Base-by-base conservation (phyloP, 192 early-diverging fungal genomes). In the Podila clonocystis region DNA sequence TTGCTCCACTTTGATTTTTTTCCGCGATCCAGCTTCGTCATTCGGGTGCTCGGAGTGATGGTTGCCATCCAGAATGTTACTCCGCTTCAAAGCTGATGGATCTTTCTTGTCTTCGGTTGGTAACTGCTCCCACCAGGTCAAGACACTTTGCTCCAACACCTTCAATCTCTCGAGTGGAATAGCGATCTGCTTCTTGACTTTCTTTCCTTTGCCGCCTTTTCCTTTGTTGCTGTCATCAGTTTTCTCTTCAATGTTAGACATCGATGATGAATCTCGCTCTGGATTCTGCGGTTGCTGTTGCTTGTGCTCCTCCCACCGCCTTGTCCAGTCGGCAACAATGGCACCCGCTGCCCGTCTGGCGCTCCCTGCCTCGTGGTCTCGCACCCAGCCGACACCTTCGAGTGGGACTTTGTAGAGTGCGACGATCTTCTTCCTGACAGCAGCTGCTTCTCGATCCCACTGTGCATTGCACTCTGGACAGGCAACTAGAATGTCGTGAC, bases 381-480 rank as follows among this genome's bases (percentile, higher is more conserved):
- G 72, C 31, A 80, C 62, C 77, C 77, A 80, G 31, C 77, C 77
- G 50, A 80, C 55, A 9, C 77, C 77, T 38, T 80, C 77, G 22
- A 80, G 62, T 1, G 77, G 77, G 20, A 80, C 62, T 5, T 61
- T 69, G 49, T 61, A 80, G 4, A 73, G 9, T 1, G 29, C 48
- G 0, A 73, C 77, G 70, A 80, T 80, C 22, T 17, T 65, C 28
- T 80, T 80, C 28, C 77, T 41, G 52, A 80, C 77, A 0, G 72
- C 45, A 0, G 70, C 70, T 5, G 77, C 77, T 45, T 80, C 77
- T 5, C 67, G 63, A 65, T 80, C 77, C 77, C 77, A 80, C 5
- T 73, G 33, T 2, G 77, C 70, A 65, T 80, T 80, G 45, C 77
- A 80, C 38, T 68, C 70, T 8, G 77, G 77, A 61, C 77, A 80